Evolutionary conservation across 2,329 filamentous ascomycete species (phyloP), one percentile per base, ranked within the genome.

Genomic region (Tolypocladium amazonense): DNA sequence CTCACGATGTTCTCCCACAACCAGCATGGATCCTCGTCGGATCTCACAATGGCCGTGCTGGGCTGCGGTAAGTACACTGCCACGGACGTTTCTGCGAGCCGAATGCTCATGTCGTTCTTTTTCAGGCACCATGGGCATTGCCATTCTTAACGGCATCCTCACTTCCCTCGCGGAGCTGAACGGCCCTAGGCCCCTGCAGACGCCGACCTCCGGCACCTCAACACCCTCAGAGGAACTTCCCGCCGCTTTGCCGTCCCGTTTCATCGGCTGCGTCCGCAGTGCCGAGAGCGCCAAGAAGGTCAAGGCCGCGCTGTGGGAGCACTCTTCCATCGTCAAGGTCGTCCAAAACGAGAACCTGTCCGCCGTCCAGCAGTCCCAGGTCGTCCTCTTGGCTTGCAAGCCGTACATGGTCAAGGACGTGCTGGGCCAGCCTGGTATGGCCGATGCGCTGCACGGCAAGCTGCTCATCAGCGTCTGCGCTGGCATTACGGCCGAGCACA

Each of bases 401-500:
- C 89, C 91, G 1, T 83, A 88, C 69, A 87, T 87, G 77, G 84
- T 89, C 62, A 79, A 81, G 60, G 83, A 84, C 18, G 81, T 96
- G 53, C 80, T 96, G 1, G 77, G 79, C 59, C 83, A 82, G 61
- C 75, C 83, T 3, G 89, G 88, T 55, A 88, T 95, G 77, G 77
- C 79, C 57, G 81, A 87, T 63, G 91, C 90, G 1, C 80, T 96
- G 18, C 77, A 83, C 61, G 89, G 89, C 52, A 96, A 96, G 73
- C 80, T 95, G 6, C 78, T 96, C 45, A 88, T 96, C 71, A 89
- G 84, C 68, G 91, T 96, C 65, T 85, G 88, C 62, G 90, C 90
- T 5, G 92, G 92, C 60, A 83, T 94, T 27, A 85, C 87, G 2
- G 83, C 85, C 20, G 73, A 82, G 56, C 85, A 92, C 67, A 85